A percentile compares a stretch with the other conserved stretches of the same genome.
phyloP scores from a whole-genome alignment of 192 early-diverging fungal genomes.

The Backusella australiensis region DNA sequence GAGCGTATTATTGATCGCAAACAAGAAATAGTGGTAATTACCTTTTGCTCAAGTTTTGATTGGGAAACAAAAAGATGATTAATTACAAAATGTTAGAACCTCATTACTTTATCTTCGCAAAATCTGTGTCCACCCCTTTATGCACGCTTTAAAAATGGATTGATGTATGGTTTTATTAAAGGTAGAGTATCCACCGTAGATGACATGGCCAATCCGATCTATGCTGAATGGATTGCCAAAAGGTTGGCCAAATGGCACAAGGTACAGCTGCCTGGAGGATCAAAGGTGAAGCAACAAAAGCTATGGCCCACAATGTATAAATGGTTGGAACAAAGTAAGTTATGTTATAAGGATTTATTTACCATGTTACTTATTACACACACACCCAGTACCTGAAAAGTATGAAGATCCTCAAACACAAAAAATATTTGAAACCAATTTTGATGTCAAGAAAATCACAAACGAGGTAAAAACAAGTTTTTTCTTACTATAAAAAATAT shows the following conservation, averaged over 20 bases:
- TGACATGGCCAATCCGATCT: slow-evolving; percentile 73
- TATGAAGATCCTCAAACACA: slow-evolving; percentile 57
- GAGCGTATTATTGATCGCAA: slow-evolving; percentile 85
- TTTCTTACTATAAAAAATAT: background rate
- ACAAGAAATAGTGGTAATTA: slow-evolving; percentile 78
- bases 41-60: background rate
- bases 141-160: slow-evolving; percentile 83
- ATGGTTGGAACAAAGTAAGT: slow-evolving; percentile 66
- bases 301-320: slow-evolving; percentile 69
- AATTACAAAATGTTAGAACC: slow-evolving; percentile 54
- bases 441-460: slow-evolving; percentile 40
- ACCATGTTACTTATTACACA: background rate
- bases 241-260: slow-evolving; percentile 83
- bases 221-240: slow-evolving; percentile 72
- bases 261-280: slow-evolving; percentile 48
- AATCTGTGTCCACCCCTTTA: slow-evolving; percentile 77
- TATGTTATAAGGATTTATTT: background rate
- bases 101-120: slow-evolving; percentile 65
- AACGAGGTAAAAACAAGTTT: slow-evolving; percentile 38
- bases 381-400: slow-evolving; percentile 49
- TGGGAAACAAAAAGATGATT: too few species aligned
- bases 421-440: slow-evolving; percentile 52
- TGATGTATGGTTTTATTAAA: slow-evolving; percentile 86
- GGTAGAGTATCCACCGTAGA: slow-evolving; percentile 69
- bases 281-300: slow-evolving; percentile 39